These are phyloP conservation scores for Ophiostoma ulmi DNA, from an alignment of 2,329 filamentous ascomycete species.

Conservation along the genomic window DNA sequence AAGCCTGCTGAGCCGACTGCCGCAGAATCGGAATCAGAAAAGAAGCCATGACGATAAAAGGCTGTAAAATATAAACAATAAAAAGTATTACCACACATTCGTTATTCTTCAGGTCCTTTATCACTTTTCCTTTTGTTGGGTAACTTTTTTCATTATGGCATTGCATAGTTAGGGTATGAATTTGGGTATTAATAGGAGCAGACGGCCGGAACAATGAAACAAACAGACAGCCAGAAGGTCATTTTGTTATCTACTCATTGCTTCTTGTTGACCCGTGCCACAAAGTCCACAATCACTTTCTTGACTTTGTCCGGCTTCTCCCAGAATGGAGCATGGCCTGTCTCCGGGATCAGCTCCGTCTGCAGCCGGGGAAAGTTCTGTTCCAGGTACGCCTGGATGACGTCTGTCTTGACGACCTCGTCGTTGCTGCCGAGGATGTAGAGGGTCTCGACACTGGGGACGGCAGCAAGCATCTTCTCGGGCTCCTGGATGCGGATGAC, in stretches of 20 bases:
- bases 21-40: background rate
- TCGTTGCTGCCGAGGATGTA: slow-evolving; percentile 21
- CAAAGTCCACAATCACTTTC: slow-evolving; percentile 15
- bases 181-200: background rate
- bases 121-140: background rate
- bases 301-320: slow-evolving; percentile 20
- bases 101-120: background rate
- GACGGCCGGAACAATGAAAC: background rate
- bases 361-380: slow-evolving; percentile 15
- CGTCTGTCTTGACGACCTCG: slow-evolving; percentile 5
- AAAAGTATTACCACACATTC: background rate
- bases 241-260: background rate
- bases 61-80: background rate
- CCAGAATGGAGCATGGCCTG: slow-evolving; percentile 23
- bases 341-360: slow-evolving; percentile 8
- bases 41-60: slow-evolving; percentile 1
- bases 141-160: background rate
- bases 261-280: slow-evolving; percentile 12
- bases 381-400: background rate
- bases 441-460: background rate
- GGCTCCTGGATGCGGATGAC: slow-evolving; percentile 17
- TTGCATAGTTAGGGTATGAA: background rate
- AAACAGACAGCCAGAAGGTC: background rate
- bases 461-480: slow-evolving; percentile 3
- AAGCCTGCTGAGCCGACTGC: background rate